Evolutionary conservation across 768 basidiomycete genomes (phyloP).

Genomic region (Collybia mongolica): DNA sequence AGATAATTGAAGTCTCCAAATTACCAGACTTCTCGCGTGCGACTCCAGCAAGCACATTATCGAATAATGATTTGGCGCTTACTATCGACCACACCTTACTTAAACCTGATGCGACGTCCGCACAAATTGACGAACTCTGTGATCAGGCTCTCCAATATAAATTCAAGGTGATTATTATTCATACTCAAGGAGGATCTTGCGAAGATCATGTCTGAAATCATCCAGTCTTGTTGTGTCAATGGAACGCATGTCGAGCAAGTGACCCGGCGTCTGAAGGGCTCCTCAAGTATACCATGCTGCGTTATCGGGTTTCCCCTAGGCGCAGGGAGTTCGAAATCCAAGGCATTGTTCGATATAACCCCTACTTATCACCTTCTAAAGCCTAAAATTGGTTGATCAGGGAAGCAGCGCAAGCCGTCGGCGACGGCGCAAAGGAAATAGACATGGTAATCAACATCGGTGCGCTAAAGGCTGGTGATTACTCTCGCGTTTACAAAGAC

Average conservation of each 20-base stretch:
- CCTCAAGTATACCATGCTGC: slow-evolving; percentile 39
- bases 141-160: slow-evolving; percentile 45
- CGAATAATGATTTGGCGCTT: slow-evolving; percentile 30
- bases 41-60: slow-evolving; percentile 5
- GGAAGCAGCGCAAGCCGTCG: slow-evolving; percentile 45
- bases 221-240: slow-evolving; percentile 53
- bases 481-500: slow-evolving; percentile 34
- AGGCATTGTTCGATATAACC: slow-evolving; percentile 38
- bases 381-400: slow-evolving; percentile 17
- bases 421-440: slow-evolving; percentile 47
- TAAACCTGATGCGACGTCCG: slow-evolving; percentile 45
- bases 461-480: slow-evolving; percentile 38
- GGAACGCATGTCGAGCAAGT: slow-evolving; percentile 43
- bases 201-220: background rate
- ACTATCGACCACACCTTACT: slow-evolving; percentile 50
- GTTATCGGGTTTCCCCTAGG: slow-evolving; percentile 55
- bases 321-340: slow-evolving; percentile 39
- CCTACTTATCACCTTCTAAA: background rate
- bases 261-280: slow-evolving; percentile 33
- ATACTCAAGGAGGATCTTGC: background rate
- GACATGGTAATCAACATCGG: slow-evolving; percentile 53
- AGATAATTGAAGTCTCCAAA: slow-evolving; percentile 25
- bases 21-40: slow-evolving; percentile 13
- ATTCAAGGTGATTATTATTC: slow-evolving; percentile 39
- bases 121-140: slow-evolving; percentile 45